phyloP scores from a whole-genome alignment of 768 basidiomycete genomes.

The Auricularia cornea region DNA sequence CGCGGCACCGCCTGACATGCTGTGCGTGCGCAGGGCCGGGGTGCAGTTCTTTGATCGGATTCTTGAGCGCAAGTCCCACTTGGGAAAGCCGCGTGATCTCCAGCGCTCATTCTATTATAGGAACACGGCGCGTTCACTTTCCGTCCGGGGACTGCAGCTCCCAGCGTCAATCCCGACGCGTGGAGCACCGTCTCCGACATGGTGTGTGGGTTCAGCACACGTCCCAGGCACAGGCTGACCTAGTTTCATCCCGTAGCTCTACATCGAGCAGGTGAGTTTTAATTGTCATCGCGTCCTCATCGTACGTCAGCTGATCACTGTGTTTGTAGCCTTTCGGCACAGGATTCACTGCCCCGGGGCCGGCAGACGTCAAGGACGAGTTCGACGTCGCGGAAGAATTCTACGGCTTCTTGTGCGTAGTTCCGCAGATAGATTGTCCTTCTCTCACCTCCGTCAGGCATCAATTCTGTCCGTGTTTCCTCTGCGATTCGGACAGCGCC shows the following conservation, averaged over 20 bases:
- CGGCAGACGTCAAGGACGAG: conserved; percentile 1
- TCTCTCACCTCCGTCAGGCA: too few species aligned
- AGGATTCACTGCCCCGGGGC: not conserved
- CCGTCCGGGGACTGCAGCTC: conserved; percentile 5
- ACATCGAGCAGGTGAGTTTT: conserved; percentile 5
- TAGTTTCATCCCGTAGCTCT: not conserved
- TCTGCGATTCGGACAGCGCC: too few species aligned
- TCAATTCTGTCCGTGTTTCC: conserved; percentile 1
- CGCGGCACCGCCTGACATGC: not conserved
- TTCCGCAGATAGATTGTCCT: too few species aligned
- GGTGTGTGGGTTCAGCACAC: not conserved
- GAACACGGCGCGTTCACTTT: conserved; percentile 10
- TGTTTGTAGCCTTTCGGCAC: conserved; percentile 1
- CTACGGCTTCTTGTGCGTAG: conserved; percentile 9
- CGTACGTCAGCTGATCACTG: not conserved
- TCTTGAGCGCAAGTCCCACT: not conserved
- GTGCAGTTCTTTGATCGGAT: not conserved
- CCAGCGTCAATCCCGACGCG: conserved; percentile 4
- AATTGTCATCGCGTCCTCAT: too few species aligned
- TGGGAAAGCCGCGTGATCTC: too few species aligned
- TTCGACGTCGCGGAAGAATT: conserved; percentile 11
- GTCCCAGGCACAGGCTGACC: not conserved
- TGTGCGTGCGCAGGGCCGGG: not conserved
- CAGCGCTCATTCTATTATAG: too few species aligned
- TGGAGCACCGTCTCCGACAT: conserved; percentile 4